These are phyloP conservation scores for Cucumis hystrix DNA, from an alignment of 306 rosid genomes.

Conservation along the genomic window DNA sequence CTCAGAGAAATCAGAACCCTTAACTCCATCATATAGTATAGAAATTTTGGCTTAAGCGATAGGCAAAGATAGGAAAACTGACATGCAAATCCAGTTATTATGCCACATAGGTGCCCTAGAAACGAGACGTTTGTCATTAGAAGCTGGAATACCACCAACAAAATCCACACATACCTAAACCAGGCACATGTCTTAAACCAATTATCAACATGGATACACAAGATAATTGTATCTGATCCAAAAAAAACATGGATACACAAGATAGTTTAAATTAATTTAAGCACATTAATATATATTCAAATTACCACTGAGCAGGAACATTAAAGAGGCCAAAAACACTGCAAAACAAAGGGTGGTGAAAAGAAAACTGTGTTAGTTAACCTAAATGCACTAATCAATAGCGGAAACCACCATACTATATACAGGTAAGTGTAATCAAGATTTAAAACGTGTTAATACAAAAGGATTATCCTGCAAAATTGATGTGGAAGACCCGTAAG, in stretches of 20 bases:
- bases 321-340: slow-evolving; percentile 90
- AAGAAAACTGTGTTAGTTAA: slow-evolving; percentile 5
- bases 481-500: background rate
- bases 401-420: background rate
- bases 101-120: slow-evolving; percentile 96
- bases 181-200: slow-evolving; percentile 10
- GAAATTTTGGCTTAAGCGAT: background rate
- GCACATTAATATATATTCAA: background rate
- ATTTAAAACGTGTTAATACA: background rate
- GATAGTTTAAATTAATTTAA: slow-evolving; percentile 1
- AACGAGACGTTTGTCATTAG: slow-evolving; percentile 87
- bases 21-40: background rate
- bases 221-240: background rate
- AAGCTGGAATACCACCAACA: slow-evolving; percentile 92
- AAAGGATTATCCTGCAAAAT: background rate
- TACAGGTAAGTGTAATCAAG: background rate
- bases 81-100: slow-evolving; percentile 97
- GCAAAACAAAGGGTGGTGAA: slow-evolving; percentile 17
- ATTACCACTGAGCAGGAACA: slow-evolving; percentile 89
- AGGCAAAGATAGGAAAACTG: slow-evolving; percentile 22
- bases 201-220: background rate
- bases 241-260: background rate
- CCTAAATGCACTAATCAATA: background rate
- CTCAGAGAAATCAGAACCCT: slow-evolving; percentile 7
- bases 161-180: slow-evolving; percentile 83